Base-by-base conservation (phyloP, 768 basidiomycete species). In the Mycena haematopus region DNA sequence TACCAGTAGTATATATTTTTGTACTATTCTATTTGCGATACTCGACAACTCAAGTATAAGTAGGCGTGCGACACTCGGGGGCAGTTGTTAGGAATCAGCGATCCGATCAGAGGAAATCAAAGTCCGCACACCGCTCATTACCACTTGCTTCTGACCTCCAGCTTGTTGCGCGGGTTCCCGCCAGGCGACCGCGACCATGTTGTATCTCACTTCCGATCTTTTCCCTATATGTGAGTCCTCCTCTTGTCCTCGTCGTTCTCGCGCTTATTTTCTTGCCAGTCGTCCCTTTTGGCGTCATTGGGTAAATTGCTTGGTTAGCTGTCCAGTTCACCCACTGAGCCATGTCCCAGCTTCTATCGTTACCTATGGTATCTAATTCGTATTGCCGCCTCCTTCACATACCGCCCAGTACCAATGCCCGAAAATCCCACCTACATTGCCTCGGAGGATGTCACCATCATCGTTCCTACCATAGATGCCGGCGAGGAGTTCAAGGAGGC, bases 401-500 rank as follows among this genome's bases (percentile, higher is more conserved):
- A 96, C 79, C 85, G 88, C 62, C 94, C 94, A n/a, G 86, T 96
- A 49, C 94, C 93, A 1, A 78, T 95, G 15, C 95, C 95, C 53
- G 87, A 91, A 79, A 90, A 93, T 73, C 93, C 95, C 1, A 96
- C 94, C 22, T 96, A 96, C 73, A 79, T 92, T 70, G 91, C 94
- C 54, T 82, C 86, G 1, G 95, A 97, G 73, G 95, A 97, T 79
- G 95, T 97, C 67, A 97, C 95, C 44, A 96, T 96, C 73, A 94
- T 97, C 63, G 95, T 96, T 3, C 95, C 95, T 40, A 96, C 94
- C 63, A 96, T 97, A 71, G 95, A 97, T 73, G 94, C 95, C 3
- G 95, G 95, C 52, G 93, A 95, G 75, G 93, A 95, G 76, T 95
- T 96, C 82, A 93, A 93, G 79, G 91, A 94, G 75, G 93, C 93